Conservation (phyloP, 495 filamentous ascomycete species). For the Stereocaulon alpinum region DNA sequence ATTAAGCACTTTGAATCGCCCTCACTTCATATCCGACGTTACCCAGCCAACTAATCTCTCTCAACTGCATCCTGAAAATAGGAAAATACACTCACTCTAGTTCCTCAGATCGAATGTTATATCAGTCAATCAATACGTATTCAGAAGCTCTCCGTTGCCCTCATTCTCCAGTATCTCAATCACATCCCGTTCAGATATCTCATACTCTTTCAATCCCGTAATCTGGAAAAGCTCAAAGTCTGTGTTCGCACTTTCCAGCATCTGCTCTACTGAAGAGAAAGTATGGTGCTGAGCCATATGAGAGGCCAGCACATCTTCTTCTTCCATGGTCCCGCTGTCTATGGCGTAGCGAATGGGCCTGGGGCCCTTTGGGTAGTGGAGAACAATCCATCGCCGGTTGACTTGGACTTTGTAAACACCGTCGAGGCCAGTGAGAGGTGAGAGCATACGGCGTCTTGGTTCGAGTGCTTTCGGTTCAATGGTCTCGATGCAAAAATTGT, state of each 20-base stretch:
- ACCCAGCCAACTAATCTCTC: no score
- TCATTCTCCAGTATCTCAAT: conserved; percentile 1
- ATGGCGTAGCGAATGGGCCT: no score
- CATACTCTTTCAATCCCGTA: neutral
- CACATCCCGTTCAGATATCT: neutral
- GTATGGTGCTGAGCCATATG: neutral
- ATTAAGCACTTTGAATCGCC: no score
- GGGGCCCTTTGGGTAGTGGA: neutral
- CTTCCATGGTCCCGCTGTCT: neutral
- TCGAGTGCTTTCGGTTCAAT: neutral
- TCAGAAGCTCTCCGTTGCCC: neutral
- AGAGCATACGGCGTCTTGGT: conserved; percentile 3
- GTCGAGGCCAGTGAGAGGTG: neutral
- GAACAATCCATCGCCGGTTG: conserved; percentile 3
- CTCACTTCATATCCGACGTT: no score
- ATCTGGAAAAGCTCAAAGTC: neutral
- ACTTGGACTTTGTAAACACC: conserved; percentile 4
- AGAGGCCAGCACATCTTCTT: neutral
- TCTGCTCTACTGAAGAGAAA: neutral
- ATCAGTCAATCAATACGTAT: no score
- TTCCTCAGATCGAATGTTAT: no score
- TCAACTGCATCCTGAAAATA: no score
- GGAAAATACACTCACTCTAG: no score
- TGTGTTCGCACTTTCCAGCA: neutral
- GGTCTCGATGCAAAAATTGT: neutral